A percentile compares a stretch with the other conserved stretches of the same genome.
Evolutionary conservation across 768 basidiomycete genomes (phyloP).

Genomic region (Mrakia blollopis): DNA sequence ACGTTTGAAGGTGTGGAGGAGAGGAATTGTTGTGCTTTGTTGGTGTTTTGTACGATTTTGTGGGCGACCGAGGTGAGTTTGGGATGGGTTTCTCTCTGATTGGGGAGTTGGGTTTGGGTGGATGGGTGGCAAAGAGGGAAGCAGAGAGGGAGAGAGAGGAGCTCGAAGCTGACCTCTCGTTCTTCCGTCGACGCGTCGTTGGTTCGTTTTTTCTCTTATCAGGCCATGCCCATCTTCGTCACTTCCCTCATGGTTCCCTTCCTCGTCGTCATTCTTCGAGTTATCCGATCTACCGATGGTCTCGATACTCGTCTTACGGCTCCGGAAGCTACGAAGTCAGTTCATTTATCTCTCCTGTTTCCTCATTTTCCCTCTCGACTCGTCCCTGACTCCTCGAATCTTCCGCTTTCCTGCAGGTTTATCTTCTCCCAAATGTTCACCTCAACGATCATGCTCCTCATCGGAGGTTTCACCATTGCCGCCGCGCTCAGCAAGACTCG

Average conservation of each 20-base stretch:
- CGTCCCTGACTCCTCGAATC: neutral
- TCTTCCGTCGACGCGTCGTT: neutral
- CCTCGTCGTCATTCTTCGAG: constrained; percentile 74
- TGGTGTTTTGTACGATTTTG: constrained; percentile 81
- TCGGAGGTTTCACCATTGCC: constrained; percentile 96
- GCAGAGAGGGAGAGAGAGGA: neutral
- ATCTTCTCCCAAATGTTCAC: constrained; percentile 95
- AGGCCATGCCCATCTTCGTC: constrained; percentile 97
- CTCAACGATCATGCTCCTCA: constrained; percentile 95
- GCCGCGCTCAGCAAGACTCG: constrained; percentile 92
- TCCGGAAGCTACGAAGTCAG: constrained; percentile 74
- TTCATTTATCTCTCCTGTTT: constrained; percentile 18
- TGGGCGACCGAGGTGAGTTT: constrained; percentile 88
- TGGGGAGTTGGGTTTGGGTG: too few species aligned
- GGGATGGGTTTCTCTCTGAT: too few species aligned
- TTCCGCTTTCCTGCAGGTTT: constrained; percentile 52
- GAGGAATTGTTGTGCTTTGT: constrained; percentile 82
- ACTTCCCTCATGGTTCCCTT: constrained; percentile 86
- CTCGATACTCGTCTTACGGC: constrained; percentile 53
- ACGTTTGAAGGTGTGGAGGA: constrained; percentile 63
- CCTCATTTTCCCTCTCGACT: neutral
- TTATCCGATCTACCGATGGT: constrained; percentile 61
- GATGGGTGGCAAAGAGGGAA: neutral
- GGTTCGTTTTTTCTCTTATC: constrained; percentile 8
- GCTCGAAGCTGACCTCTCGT: neutral